Conservation (phyloP, 345 rosid genomes). For the Theobroma cacao region DNA sequence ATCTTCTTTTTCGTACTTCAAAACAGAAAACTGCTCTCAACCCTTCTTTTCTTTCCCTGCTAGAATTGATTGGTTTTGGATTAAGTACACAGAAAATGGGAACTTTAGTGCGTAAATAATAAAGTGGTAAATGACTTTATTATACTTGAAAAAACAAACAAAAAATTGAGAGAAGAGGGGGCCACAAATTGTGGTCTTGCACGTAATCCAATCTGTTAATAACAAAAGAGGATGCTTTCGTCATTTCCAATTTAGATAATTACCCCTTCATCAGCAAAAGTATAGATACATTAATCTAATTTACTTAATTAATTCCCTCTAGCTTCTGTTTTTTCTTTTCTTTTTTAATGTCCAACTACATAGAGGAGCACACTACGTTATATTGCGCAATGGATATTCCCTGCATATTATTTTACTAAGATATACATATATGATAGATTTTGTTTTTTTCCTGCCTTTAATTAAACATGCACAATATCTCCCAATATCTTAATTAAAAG, state of each 20-base stretch:
- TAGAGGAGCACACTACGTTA: not conserved
- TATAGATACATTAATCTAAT: not conserved
- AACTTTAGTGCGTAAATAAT: not conserved
- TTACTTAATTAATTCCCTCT: not conserved
- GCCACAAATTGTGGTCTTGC: constrained; percentile 15
- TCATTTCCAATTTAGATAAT: constrained; percentile 2
- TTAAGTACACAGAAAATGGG: not conserved
- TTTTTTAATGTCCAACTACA: not conserved
- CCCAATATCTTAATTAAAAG: not conserved
- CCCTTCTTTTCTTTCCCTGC: not conserved
- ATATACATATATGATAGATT: not conserved
- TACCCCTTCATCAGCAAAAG: constrained; percentile 1
- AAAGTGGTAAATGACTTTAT: constrained; percentile 7
- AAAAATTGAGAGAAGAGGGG: not conserved
- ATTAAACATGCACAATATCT: not conserved
- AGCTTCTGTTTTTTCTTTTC: not conserved
- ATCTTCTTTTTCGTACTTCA: not conserved
- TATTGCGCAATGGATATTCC: not conserved
- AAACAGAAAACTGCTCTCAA: not conserved
- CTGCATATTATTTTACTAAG: not conserved
- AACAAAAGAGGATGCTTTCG: constrained; percentile 5
- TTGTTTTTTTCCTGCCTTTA: not conserved
- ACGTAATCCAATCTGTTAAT: constrained; percentile 26
- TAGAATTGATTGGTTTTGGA: not conserved
- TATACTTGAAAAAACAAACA: not conserved